phyloP scores from a whole-genome alignment of 257 asterid genomes.

The Solanum pinnatisectum region DNA sequence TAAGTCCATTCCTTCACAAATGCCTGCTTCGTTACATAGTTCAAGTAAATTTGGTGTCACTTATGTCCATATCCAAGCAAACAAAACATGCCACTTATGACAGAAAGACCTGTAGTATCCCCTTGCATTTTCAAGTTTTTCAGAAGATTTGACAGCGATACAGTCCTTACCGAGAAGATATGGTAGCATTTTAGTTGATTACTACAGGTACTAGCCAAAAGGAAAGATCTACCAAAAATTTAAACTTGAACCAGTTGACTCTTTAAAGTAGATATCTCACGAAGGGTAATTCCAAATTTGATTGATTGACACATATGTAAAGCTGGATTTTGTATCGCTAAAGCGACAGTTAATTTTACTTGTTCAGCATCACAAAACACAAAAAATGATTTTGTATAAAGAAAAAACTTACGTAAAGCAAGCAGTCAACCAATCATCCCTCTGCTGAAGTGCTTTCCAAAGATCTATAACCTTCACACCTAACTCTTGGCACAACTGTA shows the following conservation, averaged over 20 bases:
- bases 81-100: not conserved
- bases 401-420: slow-evolving; percentile 44
- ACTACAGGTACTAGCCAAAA: not conserved
- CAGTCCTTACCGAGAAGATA: not conserved
- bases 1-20: not conserved
- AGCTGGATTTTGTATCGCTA: not conserved
- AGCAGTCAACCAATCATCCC: slow-evolving; percentile 59
- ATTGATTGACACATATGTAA: not conserved
- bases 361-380: not conserved
- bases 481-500: slow-evolving; percentile 36
- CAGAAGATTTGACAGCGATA: not conserved
- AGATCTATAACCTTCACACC: slow-evolving; percentile 48
- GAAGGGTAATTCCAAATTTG: not conserved
- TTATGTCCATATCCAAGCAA: not conserved
- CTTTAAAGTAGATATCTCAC: not conserved
- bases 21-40: not conserved
- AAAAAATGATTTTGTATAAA: not conserved
- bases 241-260: not conserved
- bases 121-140: not conserved
- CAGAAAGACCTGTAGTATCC: not conserved
- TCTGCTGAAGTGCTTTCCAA: slow-evolving; percentile 58
- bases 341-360: not conserved
- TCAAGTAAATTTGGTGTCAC: not conserved
- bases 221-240: not conserved
- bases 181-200: not conserved